Conservation (phyloP, 331 rosid genomes). For the Prunus yedoensis region DNA sequence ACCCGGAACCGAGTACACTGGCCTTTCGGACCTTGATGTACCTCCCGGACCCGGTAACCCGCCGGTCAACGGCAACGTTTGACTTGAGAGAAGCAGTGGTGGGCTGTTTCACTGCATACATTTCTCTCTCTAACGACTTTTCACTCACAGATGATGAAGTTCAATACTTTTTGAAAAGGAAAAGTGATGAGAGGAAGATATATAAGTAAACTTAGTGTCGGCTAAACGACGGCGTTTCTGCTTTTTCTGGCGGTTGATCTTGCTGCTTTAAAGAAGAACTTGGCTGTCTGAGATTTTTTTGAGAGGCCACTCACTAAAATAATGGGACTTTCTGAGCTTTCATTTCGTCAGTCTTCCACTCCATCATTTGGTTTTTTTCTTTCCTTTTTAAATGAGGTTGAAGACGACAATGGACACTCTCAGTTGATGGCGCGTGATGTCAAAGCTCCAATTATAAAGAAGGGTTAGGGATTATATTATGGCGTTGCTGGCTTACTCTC, state of each 20-base stretch:
- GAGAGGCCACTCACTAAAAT: background rate
- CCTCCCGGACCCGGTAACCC: background rate
- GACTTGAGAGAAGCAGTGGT: slow-evolving; percentile 25
- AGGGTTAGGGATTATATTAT: too few relatives aligned
- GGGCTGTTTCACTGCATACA: slow-evolving; percentile 38
- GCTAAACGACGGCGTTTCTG: background rate
- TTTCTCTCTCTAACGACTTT: background rate
- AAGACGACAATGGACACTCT: background rate
- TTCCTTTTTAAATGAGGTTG: too few relatives aligned
- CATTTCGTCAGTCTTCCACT: background rate
- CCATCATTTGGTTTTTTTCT: too few relatives aligned
- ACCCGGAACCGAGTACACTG: slow-evolving; percentile 3
- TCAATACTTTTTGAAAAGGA: background rate
- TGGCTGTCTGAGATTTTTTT: background rate
- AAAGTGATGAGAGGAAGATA: background rate
- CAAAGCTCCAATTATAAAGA: background rate
- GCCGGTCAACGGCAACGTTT: slow-evolving; percentile 20
- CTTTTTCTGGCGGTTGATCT: background rate
- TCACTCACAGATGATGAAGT: background rate
- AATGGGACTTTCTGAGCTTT: background rate
- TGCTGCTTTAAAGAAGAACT: background rate
- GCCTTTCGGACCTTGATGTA: slow-evolving; percentile 1
- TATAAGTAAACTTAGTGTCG: background rate
- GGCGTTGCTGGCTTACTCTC: too few relatives aligned
- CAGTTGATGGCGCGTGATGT: background rate